Percentiles rank a stretch among this genome's conserved stretches.
Conservation (phyloP, 805 yeast genomes). For the baker's yeast (Saccharomyces cerevisiae) region DNA sequence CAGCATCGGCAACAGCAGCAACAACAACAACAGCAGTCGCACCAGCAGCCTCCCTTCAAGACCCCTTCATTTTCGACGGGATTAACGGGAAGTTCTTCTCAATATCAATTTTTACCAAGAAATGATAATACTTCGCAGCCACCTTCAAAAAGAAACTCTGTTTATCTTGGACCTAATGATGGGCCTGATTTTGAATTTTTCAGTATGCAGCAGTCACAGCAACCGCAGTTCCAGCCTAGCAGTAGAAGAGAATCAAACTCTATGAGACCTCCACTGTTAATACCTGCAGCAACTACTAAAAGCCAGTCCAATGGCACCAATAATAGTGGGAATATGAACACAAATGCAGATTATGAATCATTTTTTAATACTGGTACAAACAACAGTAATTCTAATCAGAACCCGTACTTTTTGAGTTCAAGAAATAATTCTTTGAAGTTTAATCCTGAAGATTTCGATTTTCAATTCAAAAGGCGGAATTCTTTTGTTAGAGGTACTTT, state of each 20-base stretch:
- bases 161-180: constrained; percentile 19
- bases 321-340: neutral
- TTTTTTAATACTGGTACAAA: constrained; percentile 1
- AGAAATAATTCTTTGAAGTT: constrained; percentile 28
- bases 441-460: constrained; percentile 27
- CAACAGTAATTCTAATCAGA: constrained; percentile 3
- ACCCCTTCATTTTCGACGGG: constrained; percentile 16
- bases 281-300: constrained; percentile 7
- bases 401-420: constrained; percentile 10
- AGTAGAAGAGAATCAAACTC: constrained; percentile 4
- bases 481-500: constrained; percentile 24
- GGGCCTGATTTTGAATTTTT: constrained; percentile 19
- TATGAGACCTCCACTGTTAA: constrained; percentile 23
- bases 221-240: neutral
- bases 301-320: constrained; percentile 1
- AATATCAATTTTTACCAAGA: constrained; percentile 3
- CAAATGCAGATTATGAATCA: neutral
- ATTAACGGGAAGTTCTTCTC: constrained; percentile 6
- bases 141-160: constrained; percentile 23
- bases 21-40: constrained; percentile 5
- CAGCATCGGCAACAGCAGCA: constrained; percentile 1
- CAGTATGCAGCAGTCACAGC: constrained; percentile 3
- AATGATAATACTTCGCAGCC: constrained; percentile 11
- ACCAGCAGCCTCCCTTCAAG: constrained; percentile 28
- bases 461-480: constrained; percentile 27